Evolutionary conservation across 768 basidiomycete genomes (phyloP), one percentile per base, ranked within the genome.

Genomic region (Coprinopsis strossmayeri): DNA sequence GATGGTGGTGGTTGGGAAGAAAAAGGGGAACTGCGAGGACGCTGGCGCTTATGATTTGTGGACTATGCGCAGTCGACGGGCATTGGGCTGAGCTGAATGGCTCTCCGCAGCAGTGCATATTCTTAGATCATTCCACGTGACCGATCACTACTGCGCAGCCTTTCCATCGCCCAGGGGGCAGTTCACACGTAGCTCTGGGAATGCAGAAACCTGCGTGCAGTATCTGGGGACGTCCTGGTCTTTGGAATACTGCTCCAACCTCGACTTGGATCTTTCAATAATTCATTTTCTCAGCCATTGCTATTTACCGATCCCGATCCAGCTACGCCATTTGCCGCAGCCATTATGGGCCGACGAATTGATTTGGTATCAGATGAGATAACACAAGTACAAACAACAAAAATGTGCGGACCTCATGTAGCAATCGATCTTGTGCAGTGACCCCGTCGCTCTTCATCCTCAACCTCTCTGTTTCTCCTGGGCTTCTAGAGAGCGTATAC

Each of bases 361-460:
- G 35, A 18, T 5, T 10, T 7, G 35, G 17, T 7, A 45, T 45
- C 43, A 32, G 18, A 45, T 45, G 5, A 7, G 27, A 42, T 21
- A 27, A 23, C 50, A 66, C 65, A 66, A 61, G 60, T 51, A 51
- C 61, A 65, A 66, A 67, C 59, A 67, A 55, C 46, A 57, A 64
- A 63, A 62, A 61, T 52, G 49, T 53, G 55, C 48, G 46, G 38
- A 53, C 35, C 50, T 32, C 13, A 40, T 30, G 23, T n/a, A 21
- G 37, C 27, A 25, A 51, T 51, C 50, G 45, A 52, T 52, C 38
- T 42, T 40, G 24, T 47, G 46, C 54, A 62, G 62, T 58, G 59
- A 42, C 52, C 47, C 55, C 51, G 41, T 18, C 42, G 46, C 53
- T 46, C 52, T 57, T 58, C 40, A 50, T 49, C 54, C 52, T 53